Percentiles rank a stretch among this genome's conserved stretches.
Evolutionary conservation across 805 yeast species (phyloP).

Genomic region (Candida yuanshanica): DNA sequence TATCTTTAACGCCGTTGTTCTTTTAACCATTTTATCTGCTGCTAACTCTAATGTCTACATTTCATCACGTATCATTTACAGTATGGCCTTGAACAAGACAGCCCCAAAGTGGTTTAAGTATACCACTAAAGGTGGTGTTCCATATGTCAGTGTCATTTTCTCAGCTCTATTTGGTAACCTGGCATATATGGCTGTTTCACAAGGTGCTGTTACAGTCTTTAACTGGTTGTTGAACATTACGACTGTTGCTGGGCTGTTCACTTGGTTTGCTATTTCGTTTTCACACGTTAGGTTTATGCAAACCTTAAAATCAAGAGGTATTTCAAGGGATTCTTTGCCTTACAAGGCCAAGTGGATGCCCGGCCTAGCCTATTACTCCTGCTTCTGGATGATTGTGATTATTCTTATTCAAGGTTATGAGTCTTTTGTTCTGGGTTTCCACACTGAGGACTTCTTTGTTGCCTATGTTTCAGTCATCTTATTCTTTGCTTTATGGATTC

Average conservation of each 20-base stretch:
- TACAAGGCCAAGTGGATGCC: conserved; percentile 69
- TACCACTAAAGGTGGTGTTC: conserved; percentile 53
- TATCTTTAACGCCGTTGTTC: conserved; percentile 65
- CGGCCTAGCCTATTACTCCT: conserved; percentile 53
- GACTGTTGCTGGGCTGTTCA: conserved; percentile 64
- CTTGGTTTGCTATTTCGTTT: conserved; percentile 58
- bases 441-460: conserved; percentile 53
- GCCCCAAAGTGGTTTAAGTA: conserved; percentile 49
- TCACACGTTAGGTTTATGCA: conserved; percentile 63
- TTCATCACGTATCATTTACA: conserved; percentile 59
- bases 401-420: conserved; percentile 65
- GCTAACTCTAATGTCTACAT: conserved; percentile 67
- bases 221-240: conserved; percentile 66
- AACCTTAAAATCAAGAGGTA: conserved; percentile 54
- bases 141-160: conserved; percentile 45
- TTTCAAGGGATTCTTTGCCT: conserved; percentile 61
- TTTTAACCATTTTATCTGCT: conserved; percentile 62
- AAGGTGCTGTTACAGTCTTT: conserved; percentile 50
- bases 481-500: conserved; percentile 26
- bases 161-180: conserved; percentile 56
- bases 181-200: conserved; percentile 50
- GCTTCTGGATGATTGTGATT: conserved; percentile 44
- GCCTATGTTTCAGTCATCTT: conserved; percentile 62
- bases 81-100: conserved; percentile 47
- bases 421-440: conserved; percentile 46